phyloP scores from a whole-genome alignment of 2,329 filamentous ascomycete genomes.

The Sarocladium kiliense region DNA sequence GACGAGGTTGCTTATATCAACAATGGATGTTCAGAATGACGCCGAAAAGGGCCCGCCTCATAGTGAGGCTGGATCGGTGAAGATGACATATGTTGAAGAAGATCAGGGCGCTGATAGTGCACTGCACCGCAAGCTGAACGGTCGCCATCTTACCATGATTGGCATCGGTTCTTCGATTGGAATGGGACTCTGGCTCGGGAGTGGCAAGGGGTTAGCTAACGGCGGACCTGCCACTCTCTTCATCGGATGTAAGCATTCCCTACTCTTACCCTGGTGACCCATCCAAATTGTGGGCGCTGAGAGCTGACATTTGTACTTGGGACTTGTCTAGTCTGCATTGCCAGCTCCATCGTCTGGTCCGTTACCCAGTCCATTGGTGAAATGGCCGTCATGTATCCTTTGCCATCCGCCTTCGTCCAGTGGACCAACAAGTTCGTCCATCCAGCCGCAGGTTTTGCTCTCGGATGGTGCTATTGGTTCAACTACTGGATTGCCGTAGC shows the following conservation, averaged over 20 bases:
- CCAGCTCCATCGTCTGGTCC: conserved; percentile 41
- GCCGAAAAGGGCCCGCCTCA: too few species aligned
- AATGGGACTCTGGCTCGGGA: conserved; percentile 42
- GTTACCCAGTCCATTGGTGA: conserved; percentile 41
- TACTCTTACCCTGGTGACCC: too few species aligned
- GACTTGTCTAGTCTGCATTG: conserved; percentile 20
- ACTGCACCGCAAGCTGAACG: conserved; percentile 32
- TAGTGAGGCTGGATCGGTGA: too few species aligned
- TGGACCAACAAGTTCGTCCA: conserved; percentile 41
- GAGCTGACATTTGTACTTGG: too few species aligned
- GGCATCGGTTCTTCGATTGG: conserved; percentile 41
- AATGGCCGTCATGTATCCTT: conserved; percentile 40
- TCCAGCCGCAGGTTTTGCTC: conserved; percentile 34
- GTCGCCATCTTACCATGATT: conserved; percentile 50
- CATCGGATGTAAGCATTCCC: conserved; percentile 30
- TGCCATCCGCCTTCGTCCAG: conserved; percentile 40
- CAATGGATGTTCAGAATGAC: too few species aligned
- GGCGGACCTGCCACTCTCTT: conserved; percentile 40
- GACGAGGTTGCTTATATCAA: too few species aligned
- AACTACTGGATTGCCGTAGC: conserved; percentile 38
- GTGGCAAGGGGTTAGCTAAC: conserved; percentile 31
- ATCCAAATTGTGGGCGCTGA: too few species aligned
- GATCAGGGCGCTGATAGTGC: too few species aligned
- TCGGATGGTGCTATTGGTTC: conserved; percentile 44
- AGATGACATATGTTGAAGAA: too few species aligned